Base-by-base conservation (phyloP, 176 grass and related monocot species). In the Hyparrhenia diplandra region DNA sequence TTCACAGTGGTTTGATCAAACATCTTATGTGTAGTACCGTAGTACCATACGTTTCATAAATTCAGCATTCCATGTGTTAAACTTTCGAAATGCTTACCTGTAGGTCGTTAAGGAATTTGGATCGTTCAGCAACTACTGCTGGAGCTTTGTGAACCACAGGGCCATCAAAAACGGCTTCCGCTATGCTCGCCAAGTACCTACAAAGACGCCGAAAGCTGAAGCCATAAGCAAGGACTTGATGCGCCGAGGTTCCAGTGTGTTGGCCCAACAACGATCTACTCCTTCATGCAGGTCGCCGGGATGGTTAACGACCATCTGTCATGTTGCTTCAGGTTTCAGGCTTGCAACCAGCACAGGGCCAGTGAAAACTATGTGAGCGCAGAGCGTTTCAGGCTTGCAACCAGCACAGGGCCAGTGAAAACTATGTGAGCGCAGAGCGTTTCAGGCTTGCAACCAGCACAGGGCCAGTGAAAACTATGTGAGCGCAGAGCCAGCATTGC, bases 181-280 rank as follows among this genome's bases (percentile, higher is more conserved):
- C 45, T 65, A 88, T 45, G 61, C 83, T 60, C 88, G 80, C 41
- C 86, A 79, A 59, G 86, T 94, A 23, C 92, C 86, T 35, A 85
- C 61, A 42, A 94, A 84, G 83, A 91, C 80, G 1, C 88, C 86
- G 10, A 94, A 88, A 91, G 84, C 92, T 25, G 86, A 94, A 80
- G 69, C 71, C 30, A 81, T 94, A 36, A 94, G 88, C 92, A 91
- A 86, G 76, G 83, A 88, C 71, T 16, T 94, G 69, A 91, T 94
- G 88, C 83, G 76, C 10, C 82, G 92, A 79, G 92, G 5, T 94
- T 94, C 80, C 86, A 45, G 14, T 89, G 86, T 9, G 83, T 94
- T 64, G 92, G 86, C 2, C 83, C 92, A 4, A 94, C 88, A 43
- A 84, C 82, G 13, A 78, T 94, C 42, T 94, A 94, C 80, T 91